A percentile compares a stretch with the other conserved stretches of the same genome.
Conservation (phyloP, 2,329 filamentous ascomycete species). For the Elsinoe australis region DNA sequence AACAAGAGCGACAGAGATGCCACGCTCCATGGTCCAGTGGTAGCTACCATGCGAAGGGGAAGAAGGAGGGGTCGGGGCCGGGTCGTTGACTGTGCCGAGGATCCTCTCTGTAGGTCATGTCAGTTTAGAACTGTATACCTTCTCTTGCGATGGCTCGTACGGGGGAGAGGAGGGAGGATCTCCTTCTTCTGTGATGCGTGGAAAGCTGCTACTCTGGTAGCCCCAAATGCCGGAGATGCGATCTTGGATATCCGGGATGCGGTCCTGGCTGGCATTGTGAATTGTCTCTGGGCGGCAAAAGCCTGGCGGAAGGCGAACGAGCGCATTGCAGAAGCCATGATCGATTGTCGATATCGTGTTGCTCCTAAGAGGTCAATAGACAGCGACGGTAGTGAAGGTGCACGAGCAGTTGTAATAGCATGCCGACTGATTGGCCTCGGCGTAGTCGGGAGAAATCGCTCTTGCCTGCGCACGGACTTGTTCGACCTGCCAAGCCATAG, state of each 20-base stretch:
- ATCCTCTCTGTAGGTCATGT: slow-evolving; percentile 23
- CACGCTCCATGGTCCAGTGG: slow-evolving; percentile 92
- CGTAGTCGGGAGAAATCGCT: neutral
- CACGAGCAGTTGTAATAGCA: slow-evolving; percentile 5
- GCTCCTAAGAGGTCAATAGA: slow-evolving; percentile 3
- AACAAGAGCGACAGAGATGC: slow-evolving; percentile 71
- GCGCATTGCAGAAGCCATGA: slow-evolving; percentile 48
- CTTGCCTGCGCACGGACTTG: no score
- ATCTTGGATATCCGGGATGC: slow-evolving; percentile 20
- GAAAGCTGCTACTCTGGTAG: slow-evolving; percentile 63
- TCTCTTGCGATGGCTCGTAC: slow-evolving; percentile 46
- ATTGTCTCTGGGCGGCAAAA: slow-evolving; percentile 36
- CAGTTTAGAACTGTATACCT: neutral
- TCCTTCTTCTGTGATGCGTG: slow-evolving; percentile 69
- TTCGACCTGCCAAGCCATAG: slow-evolving; percentile 10
- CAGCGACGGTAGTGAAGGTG: neutral
- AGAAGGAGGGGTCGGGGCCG: slow-evolving; percentile 63
- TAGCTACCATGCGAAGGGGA: slow-evolving; percentile 83
- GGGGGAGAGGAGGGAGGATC: slow-evolving; percentile 77
- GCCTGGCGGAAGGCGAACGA: slow-evolving; percentile 44
- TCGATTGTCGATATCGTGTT: slow-evolving; percentile 24
- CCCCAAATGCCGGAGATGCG: slow-evolving; percentile 31
- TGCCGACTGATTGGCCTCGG: slow-evolving; percentile 15
- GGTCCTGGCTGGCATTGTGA: slow-evolving; percentile 18
- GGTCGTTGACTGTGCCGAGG: slow-evolving; percentile 68